Conservation (phyloP, 208 protist genomes). For the Crithidia brevicula region DNA sequence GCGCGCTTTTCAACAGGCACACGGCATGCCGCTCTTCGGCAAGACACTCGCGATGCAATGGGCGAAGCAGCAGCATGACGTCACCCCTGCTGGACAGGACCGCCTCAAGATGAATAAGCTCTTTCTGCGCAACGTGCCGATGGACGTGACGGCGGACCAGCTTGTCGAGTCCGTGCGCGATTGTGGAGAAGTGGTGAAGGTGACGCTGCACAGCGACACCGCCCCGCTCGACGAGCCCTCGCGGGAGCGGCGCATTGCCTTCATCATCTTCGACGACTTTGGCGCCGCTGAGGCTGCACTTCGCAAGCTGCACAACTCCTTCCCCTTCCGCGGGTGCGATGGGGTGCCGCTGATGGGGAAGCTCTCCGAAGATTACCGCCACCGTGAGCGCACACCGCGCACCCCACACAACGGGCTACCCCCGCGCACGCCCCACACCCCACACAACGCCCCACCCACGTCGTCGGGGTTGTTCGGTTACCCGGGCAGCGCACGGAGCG, state of each 20-base stretch:
- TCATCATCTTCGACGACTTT: slow-evolving; percentile 45
- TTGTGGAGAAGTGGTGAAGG: slow-evolving; percentile 33
- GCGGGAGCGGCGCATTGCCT: slow-evolving; percentile 43
- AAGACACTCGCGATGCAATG: slow-evolving; percentile 36
- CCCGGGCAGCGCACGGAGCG: slow-evolving; percentile 1
- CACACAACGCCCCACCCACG: not conserved
- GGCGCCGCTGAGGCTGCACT: slow-evolving; percentile 42
- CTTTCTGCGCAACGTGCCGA: slow-evolving; percentile 59
- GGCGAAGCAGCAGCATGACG: slow-evolving; percentile 47
- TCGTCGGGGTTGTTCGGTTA: not conserved
- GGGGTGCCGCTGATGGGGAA: slow-evolving; percentile 49
- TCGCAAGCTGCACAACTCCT: slow-evolving; percentile 46
- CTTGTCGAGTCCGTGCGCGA: slow-evolving; percentile 18
- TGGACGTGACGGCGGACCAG: slow-evolving; percentile 24
- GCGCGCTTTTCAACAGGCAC: slow-evolving; percentile 19
- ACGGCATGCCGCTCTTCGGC: slow-evolving; percentile 20
- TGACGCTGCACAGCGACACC: slow-evolving; percentile 43
- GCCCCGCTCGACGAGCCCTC: not conserved
- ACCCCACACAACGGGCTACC: slow-evolving; percentile 4
- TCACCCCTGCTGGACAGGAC: slow-evolving; percentile 31
- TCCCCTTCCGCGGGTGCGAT: slow-evolving; percentile 38
- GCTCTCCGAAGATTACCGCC: slow-evolving; percentile 23
- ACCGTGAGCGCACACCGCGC: slow-evolving; percentile 1
- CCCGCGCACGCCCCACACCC: slow-evolving; percentile 12
- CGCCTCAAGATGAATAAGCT: slow-evolving; percentile 47